Base-by-base conservation (phyloP, 352 stramenopile species). In the Poterioochromonas sp. region DNA sequence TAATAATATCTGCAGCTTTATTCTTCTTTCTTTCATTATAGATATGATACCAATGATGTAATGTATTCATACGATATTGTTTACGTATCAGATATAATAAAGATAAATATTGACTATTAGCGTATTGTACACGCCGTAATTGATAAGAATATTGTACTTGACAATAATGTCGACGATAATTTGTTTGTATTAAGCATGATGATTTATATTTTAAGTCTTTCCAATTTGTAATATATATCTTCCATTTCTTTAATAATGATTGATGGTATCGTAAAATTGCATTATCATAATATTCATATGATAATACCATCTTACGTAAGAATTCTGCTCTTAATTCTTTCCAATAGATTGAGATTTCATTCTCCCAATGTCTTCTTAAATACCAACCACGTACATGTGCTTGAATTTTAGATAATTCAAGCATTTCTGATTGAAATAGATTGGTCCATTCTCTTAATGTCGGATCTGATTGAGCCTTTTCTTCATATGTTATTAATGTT, bases 201-300 rank as follows among this genome's bases (percentile, higher is more conserved):
- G 58, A 68, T 15, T 29, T 39, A 68, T 39, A 39, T 35, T 68
- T 68, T 8, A 68, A 35, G 5, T 68, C 58, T 68, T 35, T 68
- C 29, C 12, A 35, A 37, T 68, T 26, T 68, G 5, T 8, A 26
- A 37, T 68, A 39, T 68, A 68, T 39, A 40, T 68, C 58, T 37
- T 37, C 58, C 58, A 68, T 29, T 26, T 5, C 5, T 68, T 11
- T 37, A 68, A 15, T 15, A 68, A 26, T 32, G 12, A 18, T 68
- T 8, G 29, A 68, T 37, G 5, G 29, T 68, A 68, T 39, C 29
- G 34, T 68, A 40, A 32, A 8, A 12, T 18, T 5, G 26, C 5
- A 8, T 40, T 68, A 5, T 32, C 58, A 35, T 68, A 68, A 32
- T 39, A 39, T 18, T 35, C 12, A 68, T 68, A 5, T 18, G 58